Evolutionary conservation across 768 basidiomycete genomes (phyloP).

Genomic region (Roridomyces roridus): DNA sequence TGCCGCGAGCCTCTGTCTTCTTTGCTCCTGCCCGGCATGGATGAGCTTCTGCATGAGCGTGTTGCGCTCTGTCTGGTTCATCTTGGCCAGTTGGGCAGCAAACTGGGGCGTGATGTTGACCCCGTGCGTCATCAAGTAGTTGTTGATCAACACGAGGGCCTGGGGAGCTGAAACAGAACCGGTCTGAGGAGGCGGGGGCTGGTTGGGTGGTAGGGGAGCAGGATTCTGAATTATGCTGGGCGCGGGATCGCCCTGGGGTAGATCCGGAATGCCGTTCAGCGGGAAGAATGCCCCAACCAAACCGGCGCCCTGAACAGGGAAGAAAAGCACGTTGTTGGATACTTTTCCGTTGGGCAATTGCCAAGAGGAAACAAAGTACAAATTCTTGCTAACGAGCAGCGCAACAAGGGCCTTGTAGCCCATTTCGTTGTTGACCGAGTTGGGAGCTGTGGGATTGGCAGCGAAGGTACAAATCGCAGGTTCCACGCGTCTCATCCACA

Average conservation of each 20-base stretch:
- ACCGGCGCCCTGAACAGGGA: conserved; percentile 37
- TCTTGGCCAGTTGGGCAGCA: conserved; percentile 1
- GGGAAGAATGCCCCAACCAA: conserved; percentile 60
- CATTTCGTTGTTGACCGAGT: conserved; percentile 49
- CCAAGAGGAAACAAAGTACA: conserved; percentile 65
- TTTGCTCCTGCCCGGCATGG: conserved; percentile 6
- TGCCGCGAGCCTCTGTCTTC: not conserved
- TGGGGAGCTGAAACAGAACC: not conserved
- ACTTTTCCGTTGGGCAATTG: conserved; percentile 44
- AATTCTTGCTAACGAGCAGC: conserved; percentile 47
- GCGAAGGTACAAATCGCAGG: conserved; percentile 49
- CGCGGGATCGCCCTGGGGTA: conserved; percentile 40
- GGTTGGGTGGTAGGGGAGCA: not conserved
- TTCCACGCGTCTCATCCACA: conserved; percentile 53
- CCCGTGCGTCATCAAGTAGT: not conserved
- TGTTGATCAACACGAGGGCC: not conserved
- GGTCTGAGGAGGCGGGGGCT: conserved; percentile 1
- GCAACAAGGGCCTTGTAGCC: conserved; percentile 48
- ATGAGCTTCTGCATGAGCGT: conserved; percentile 4
- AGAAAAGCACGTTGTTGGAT: conserved; percentile 55
- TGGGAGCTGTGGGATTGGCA: conserved; percentile 31
- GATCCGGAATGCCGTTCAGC: conserved; percentile 55
- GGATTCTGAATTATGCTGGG: conserved; percentile 13
- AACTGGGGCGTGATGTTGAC: not conserved
- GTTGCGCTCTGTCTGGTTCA: not conserved